Evolutionary conservation across 2,329 filamentous ascomycete genomes (phyloP), one percentile per base, ranked within the genome.

Genomic region (Xylariaceae sp.): DNA sequence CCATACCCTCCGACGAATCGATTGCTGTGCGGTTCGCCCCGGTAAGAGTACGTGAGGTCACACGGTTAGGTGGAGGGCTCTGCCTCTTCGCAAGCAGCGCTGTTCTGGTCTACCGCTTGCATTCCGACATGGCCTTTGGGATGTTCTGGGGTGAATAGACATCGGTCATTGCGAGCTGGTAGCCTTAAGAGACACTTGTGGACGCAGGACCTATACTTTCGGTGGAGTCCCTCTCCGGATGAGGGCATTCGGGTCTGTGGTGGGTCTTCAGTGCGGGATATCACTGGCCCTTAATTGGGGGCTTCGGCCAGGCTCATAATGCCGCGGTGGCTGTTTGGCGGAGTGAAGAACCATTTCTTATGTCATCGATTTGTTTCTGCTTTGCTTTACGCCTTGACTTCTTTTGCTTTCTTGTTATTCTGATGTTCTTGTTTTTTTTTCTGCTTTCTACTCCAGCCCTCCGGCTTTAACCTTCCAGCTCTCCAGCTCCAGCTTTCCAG

Each of bases 161-260:
- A 20, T 26, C 23, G 23, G 23, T 26, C 23, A 26, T 4, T 9
- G 9, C 23, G 9, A 26, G 23, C 9, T 26, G 23, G 4, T 4
- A 20, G 9, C 23, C 23, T 20, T 19, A 20, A 10, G 10, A 20
- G 41, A 19, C 20, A 20, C 16, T 20, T 10, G 20, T 20, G 41
- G 12, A 26, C 23, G 23, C 10, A 18, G 26, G 21, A 45, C 42
- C 44, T 42, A 48, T 26, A 47, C 44, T 23, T n/a, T 21, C 7
- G 49, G 18, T 48, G 14, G 54, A 42, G 26, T 42, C 41, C 49
- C 40, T 21, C 44, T 48, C 54, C 32, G 48, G 42, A 26, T 51
- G 50, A 52, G 49, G 50, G 21, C 41, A 45, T 44, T 48, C 44
- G 53, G 49, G 49, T 52, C 49, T 56, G 54, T 52, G 41, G 40